Conservation (phyloP, 345 rosid species). For the Citrus hindsii region DNA sequence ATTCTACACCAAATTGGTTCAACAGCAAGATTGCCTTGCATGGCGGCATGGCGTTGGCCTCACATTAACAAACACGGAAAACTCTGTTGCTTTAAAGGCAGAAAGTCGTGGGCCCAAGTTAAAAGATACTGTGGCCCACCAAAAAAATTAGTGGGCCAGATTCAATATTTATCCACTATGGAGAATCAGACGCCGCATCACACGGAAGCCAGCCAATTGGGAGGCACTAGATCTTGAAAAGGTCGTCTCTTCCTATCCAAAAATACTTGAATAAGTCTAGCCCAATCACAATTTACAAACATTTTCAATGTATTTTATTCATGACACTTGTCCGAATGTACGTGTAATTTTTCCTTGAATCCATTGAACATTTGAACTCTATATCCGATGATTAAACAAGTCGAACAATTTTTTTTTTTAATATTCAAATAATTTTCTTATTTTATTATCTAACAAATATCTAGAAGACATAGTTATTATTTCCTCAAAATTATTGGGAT, state of each 20-base stretch:
- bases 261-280: neutral
- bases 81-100: constrained; percentile 9
- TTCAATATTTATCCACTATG: constrained; percentile 17
- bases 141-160: neutral
- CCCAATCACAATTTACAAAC: neutral
- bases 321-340: neutral
- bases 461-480: neutral
- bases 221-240: neutral
- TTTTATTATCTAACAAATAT: neutral
- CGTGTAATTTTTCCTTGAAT: neutral
- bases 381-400: no score
- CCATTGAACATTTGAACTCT: neutral
- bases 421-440: neutral
- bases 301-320: neutral
- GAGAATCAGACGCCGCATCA: neutral
- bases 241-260: neutral
- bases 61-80: neutral
- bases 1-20: neutral
- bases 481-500: neutral
- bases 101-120: neutral
- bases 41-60: no score
- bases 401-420: neutral
- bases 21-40: neutral
- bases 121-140: neutral
- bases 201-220: neutral